Conservation (phyloP, 352 stramenopile species). For the Globisporangium radiosum region DNA sequence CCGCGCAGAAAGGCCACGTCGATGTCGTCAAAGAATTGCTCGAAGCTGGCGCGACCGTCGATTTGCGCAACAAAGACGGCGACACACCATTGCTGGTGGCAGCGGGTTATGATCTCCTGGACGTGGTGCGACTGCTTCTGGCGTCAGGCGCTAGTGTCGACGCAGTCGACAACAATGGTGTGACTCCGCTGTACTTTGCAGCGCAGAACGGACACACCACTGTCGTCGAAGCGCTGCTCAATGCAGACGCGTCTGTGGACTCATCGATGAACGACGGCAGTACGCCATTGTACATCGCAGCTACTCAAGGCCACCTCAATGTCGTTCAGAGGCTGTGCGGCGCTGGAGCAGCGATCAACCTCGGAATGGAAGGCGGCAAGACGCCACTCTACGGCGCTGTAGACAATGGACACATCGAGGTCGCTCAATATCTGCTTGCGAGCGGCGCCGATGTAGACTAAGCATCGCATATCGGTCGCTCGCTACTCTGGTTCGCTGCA, state of each 20-base stretch:
- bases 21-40: background rate
- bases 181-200: background rate
- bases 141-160: background rate
- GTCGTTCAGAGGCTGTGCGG: no score
- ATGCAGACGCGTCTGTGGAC: background rate
- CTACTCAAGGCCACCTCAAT: no score
- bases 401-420: no score
- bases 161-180: background rate
- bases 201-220: background rate
- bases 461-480: no score
- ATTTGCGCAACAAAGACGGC: background rate
- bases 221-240: background rate
- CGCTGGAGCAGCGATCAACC: no score
- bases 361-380: no score
- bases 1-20: background rate
- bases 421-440: no score
- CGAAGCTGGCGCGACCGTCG: background rate
- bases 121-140: background rate
- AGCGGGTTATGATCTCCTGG: background rate
- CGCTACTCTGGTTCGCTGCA: no score
- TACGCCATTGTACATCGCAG: background rate
- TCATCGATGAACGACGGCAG: background rate
- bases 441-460: background rate
- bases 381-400: no score
- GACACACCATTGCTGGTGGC: background rate